Base-by-base conservation (phyloP, 1,284 basidiomycete genomes). In the Uromyces viciae-fabae region DNA sequence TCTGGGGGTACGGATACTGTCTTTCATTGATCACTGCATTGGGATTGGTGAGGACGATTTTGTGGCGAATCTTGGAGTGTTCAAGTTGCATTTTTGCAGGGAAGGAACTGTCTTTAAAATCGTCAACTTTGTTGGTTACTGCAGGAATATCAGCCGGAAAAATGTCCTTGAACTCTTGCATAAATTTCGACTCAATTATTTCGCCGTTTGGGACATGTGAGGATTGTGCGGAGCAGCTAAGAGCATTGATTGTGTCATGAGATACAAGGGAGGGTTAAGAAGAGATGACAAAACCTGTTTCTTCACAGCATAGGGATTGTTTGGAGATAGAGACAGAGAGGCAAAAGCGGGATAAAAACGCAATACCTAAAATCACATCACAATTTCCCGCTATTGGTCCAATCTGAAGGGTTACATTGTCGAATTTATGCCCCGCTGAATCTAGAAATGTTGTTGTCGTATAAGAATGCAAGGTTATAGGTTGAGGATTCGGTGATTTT, bases 1-100 rank as follows among this genome's bases (percentile, higher is more conserved):
- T 71, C 9, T 56, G 43, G 2, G 69, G 69, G 28, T 73, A 73
- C 3, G 69, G 43, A n/a, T 73, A 73, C 22, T 71, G 68, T 46
- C 22, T 38, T 28, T 69, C 36, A 9, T 71, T 71, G 40, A 71
- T n/a, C 3, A 40, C 15, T 33, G 36, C 36, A 42, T 69, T 22
- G 9, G 68, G 68, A 25, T 71, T 22, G 4, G 33, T 49, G 3
- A 71, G 25, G 7, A 71, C 14, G 14, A 71, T 71, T 22, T 49
- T 46, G 40, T 71, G 68, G 4, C 49, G 40, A 3, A 71, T 25
- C 31, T 25, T 49, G 4, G 42, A 71, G 19, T n/a, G 22, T 42
- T 33, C 17, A 71, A 42, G 2, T 49, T 71, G 68, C 40, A 71
- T 5, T 46, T 71, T 46, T 43, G 22, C 31, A 4, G 68, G 68